These are phyloP conservation scores for Penicillium daleae DNA, from an alignment of 495 filamentous ascomycete species.

Conservation along the genomic window DNA sequence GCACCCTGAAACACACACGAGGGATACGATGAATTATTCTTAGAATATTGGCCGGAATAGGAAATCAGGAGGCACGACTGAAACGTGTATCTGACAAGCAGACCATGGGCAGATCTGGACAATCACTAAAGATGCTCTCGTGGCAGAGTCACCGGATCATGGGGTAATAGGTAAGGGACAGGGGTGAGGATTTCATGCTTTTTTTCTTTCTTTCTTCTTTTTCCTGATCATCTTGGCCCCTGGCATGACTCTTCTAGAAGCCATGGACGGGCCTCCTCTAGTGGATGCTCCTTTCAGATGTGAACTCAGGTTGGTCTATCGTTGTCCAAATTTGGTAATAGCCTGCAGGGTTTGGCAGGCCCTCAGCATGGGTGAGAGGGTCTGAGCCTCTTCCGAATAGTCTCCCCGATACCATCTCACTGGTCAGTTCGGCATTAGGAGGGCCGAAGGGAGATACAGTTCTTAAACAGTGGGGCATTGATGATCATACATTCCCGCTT, in stretches of 20 bases:
- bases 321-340: slow-evolving; percentile 11
- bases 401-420: slow-evolving; percentile 16
- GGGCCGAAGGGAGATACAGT: background rate
- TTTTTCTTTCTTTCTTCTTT: background rate
- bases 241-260: slow-evolving; percentile 15
- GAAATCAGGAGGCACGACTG: slow-evolving; percentile 9
- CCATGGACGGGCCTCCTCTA: slow-evolving; percentile 4
- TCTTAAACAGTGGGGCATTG: slow-evolving; percentile 1
- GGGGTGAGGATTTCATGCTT: background rate
- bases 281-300: slow-evolving; percentile 14
- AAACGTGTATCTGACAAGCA: slow-evolving; percentile 19
- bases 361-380: slow-evolving; percentile 13
- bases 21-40: slow-evolving; percentile 14
- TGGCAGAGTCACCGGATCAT: slow-evolving; percentile 19
- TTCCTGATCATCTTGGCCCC: background rate
- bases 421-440: slow-evolving; percentile 6
- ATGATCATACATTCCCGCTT: background rate
- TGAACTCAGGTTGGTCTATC: background rate
- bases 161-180: background rate
- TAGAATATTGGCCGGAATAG: slow-evolving; percentile 15
- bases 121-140: background rate
- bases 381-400: slow-evolving; percentile 13
- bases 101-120: slow-evolving; percentile 13
- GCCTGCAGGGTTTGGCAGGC: slow-evolving; percentile 13
- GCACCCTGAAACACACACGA: slow-evolving; percentile 8